Evolutionary conservation across 352 stramenopile species (phyloP).

Genomic region (Albugo candida): DNA sequence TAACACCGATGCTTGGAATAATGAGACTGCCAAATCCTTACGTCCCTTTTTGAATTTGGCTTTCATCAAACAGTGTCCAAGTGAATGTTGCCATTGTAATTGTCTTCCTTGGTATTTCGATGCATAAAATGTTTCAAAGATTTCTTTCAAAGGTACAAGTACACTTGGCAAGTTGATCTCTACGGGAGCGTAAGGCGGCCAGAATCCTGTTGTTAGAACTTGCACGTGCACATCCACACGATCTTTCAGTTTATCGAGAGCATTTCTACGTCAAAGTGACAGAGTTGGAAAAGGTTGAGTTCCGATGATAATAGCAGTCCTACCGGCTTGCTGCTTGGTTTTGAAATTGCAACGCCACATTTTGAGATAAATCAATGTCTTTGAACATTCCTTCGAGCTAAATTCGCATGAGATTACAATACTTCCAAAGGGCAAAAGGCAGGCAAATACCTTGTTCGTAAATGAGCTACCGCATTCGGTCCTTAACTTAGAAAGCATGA

Average conservation of each 20-base stretch:
- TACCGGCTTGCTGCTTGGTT: constrained; percentile 60
- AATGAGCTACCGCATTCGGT: constrained; percentile 94
- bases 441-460: constrained; percentile 83
- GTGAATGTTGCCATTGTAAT: constrained; percentile 81
- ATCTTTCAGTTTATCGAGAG: constrained; percentile 23
- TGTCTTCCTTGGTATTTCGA: constrained; percentile 77
- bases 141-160: constrained; percentile 46
- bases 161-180: constrained; percentile 58
- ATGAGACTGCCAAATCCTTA: constrained; percentile 77
- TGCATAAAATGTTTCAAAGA: constrained; percentile 81
- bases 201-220: constrained; percentile 95
- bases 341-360: constrained; percentile 87
- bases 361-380: constrained; percentile 92
- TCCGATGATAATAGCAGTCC: neutral
- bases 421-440: neutral
- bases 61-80: constrained; percentile 79
- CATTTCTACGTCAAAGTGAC: constrained; percentile 12
- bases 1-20: constrained; percentile 77
- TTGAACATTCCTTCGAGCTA: constrained; percentile 99
- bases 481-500: constrained; percentile 96
- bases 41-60: constrained; percentile 52
- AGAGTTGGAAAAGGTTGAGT: neutral
- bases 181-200: constrained; percentile 83
- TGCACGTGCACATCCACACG: constrained; percentile 90
- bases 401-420: neutral